These are phyloP conservation scores for Tuctoria greenei DNA, from an alignment of 176 grass and related monocot species.

Conservation along the genomic window DNA sequence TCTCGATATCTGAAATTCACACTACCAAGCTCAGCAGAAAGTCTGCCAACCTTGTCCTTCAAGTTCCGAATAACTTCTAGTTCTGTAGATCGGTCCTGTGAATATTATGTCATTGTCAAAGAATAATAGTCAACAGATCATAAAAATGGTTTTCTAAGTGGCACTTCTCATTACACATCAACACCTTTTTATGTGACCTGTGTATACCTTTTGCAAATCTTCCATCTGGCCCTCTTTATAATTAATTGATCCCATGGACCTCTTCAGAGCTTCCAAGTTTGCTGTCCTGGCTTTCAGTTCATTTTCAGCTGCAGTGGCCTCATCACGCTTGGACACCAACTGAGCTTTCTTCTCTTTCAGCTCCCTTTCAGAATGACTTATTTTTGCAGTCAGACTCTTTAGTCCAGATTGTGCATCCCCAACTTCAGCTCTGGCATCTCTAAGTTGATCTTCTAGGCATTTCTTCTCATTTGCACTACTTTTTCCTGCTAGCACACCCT, in stretches of 20 bases:
- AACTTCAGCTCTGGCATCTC: constrained; percentile 94
- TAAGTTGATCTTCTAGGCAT: constrained; percentile 97
- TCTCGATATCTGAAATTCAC: constrained; percentile 83
- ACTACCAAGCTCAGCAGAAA: constrained; percentile 69
- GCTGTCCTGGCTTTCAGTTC: constrained; percentile 70
- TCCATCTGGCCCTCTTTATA: constrained; percentile 90
- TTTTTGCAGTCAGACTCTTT: constrained; percentile 74
- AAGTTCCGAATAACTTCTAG: constrained; percentile 62
- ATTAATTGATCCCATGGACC: constrained; percentile 65
- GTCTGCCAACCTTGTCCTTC: constrained; percentile 59
- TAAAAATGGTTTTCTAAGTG: constrained; percentile 8
- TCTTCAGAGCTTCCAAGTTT: constrained; percentile 66
- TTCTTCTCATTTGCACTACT: constrained; percentile 85
- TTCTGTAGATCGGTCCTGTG: constrained; percentile 63
- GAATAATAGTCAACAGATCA: constrained; percentile 24
- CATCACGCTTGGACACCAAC: constrained; percentile 69
- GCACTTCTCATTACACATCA: constrained; percentile 9
- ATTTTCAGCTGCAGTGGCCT: constrained; percentile 77
- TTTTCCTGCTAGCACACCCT: constrained; percentile 97
- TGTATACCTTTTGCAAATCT: constrained; percentile 74
- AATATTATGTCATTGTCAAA: constrained; percentile 9
- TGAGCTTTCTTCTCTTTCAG: constrained; percentile 85
- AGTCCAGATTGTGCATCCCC: constrained; percentile 80
- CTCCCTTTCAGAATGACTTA: constrained; percentile 78
- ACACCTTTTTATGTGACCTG: neutral